phyloP scores from a whole-genome alignment of 2,329 filamentous ascomycete species.

The Talaromyces sp. region DNA sequence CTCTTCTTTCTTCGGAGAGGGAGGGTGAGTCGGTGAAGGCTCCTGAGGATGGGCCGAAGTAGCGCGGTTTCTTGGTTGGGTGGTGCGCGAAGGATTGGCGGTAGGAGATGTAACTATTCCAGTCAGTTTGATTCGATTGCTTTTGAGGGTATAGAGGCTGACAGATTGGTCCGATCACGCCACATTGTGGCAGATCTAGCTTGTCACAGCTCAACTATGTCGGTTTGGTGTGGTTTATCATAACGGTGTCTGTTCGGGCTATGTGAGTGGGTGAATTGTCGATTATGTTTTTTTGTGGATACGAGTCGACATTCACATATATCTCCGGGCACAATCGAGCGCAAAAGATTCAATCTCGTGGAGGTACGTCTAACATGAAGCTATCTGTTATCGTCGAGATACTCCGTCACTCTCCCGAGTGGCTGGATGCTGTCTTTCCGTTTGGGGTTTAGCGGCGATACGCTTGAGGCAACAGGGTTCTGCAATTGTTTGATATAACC shows the following conservation, averaged over 20 bases:
- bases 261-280: background rate
- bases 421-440: conserved; percentile 11
- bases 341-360: background rate
- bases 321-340: background rate
- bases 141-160: too few relatives aligned
- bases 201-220: conserved; percentile 9
- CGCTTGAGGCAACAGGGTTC: background rate
- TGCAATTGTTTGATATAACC: background rate
- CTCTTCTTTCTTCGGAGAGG: conserved; percentile 67
- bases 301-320: background rate
- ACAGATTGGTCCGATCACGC: conserved; percentile 98
- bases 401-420: background rate
- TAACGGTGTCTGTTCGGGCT: background rate
- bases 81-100: conserved; percentile 97
- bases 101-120: conserved; percentile 87
- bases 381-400: conserved; percentile 8
- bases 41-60: conserved; percentile 57
- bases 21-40: conserved; percentile 57
- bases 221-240: conserved; percentile 9
- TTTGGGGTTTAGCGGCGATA: conserved; percentile 11
- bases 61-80: conserved; percentile 77
- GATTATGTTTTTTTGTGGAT: too few relatives aligned
- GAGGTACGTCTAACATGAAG: background rate
- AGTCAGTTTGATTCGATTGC: background rate
- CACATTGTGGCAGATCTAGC: conserved; percentile 68